Evolutionary conservation across 495 filamentous ascomycete genomes (phyloP).

Genomic region (Bombardia bombarda): DNA sequence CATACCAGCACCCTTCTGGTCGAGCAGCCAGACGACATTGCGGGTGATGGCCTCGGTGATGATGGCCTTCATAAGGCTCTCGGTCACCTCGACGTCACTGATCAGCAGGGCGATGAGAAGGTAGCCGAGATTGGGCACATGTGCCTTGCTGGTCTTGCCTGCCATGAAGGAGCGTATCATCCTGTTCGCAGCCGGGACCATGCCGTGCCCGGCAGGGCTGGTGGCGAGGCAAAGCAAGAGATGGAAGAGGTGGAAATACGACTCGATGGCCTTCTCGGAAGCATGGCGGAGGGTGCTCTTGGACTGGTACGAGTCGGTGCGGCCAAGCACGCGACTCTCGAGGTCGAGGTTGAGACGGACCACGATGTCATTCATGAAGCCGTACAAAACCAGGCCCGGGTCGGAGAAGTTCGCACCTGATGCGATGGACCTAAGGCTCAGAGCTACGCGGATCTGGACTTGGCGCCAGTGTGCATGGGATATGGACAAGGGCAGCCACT

Average conservation of each 20-base stretch:
- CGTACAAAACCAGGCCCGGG: slow-evolving; percentile 30
- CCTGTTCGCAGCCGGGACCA: slow-evolving; percentile 24
- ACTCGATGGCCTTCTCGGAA: slow-evolving; percentile 45
- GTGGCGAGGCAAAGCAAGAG: slow-evolving; percentile 36
- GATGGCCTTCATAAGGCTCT: slow-evolving; percentile 31
- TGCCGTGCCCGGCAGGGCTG: slow-evolving; percentile 1
- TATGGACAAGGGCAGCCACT: slow-evolving; percentile 43
- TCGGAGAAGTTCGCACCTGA: slow-evolving; percentile 2
- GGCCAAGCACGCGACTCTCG: neutral
- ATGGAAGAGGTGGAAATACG: slow-evolving; percentile 47
- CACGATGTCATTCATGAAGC: slow-evolving; percentile 46
- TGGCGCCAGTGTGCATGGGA: slow-evolving; percentile 36
- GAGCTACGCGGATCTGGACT: too few species aligned
- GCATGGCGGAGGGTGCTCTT: slow-evolving; percentile 39
- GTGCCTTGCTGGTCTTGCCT: slow-evolving; percentile 30
- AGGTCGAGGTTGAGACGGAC: slow-evolving; percentile 44
- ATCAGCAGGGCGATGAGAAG: slow-evolving; percentile 40
- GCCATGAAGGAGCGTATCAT: slow-evolving; percentile 26
- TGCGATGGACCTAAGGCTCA: too few species aligned
- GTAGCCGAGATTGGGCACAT: slow-evolving; percentile 41
- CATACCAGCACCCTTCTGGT: slow-evolving; percentile 28
- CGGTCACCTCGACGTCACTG: slow-evolving; percentile 33
- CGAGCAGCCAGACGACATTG: slow-evolving; percentile 47
- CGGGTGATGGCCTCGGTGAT: slow-evolving; percentile 41
- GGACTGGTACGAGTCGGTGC: slow-evolving; percentile 3